phyloP scores from a whole-genome alignment of 805 yeast genomes.

The Wickerhamiella qilinensis region DNA sequence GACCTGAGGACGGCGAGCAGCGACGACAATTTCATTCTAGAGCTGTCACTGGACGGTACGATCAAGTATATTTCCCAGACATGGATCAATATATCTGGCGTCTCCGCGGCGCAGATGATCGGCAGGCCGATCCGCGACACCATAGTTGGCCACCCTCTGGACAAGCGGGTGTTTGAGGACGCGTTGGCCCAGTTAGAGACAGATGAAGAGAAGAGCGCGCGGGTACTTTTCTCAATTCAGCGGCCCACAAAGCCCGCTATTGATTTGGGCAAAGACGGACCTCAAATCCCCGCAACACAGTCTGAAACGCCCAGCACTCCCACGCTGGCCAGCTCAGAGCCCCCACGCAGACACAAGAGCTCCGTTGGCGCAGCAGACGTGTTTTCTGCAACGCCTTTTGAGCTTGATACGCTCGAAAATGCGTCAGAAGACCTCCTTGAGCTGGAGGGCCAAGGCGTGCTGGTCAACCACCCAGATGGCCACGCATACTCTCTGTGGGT shows the following conservation, averaged over 20 bases:
- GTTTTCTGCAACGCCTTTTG: neutral
- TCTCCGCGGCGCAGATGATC: slow-evolving; percentile 8
- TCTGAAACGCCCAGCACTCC: neutral
- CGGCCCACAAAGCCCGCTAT: neutral
- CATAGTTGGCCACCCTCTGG: slow-evolving; percentile 15
- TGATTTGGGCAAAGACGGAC: neutral
- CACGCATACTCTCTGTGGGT: slow-evolving; percentile 66
- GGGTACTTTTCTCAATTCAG: slow-evolving; percentile 1
- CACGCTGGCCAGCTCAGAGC: neutral
- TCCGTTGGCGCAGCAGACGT: neutral
- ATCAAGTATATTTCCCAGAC: slow-evolving; percentile 58
- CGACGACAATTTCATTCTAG: slow-evolving; percentile 50
- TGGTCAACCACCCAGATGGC: slow-evolving; percentile 47
- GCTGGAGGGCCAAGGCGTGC: slow-evolving; percentile 84
- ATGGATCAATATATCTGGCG: slow-evolving; percentile 67
- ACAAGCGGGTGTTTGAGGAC: slow-evolving; percentile 14
- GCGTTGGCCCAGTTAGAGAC: slow-evolving; percentile 6
- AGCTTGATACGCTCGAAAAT: neutral
- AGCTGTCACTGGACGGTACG: slow-evolving; percentile 62
- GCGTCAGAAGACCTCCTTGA: neutral
- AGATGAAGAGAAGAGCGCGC: neutral
- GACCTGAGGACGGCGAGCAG: slow-evolving; percentile 16
- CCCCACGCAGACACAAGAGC: neutral
- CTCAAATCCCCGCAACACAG: neutral
- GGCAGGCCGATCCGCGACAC: slow-evolving; percentile 14